Conservation (phyloP, 306 rosid species). For the Macrotyloma uniflorum region DNA sequence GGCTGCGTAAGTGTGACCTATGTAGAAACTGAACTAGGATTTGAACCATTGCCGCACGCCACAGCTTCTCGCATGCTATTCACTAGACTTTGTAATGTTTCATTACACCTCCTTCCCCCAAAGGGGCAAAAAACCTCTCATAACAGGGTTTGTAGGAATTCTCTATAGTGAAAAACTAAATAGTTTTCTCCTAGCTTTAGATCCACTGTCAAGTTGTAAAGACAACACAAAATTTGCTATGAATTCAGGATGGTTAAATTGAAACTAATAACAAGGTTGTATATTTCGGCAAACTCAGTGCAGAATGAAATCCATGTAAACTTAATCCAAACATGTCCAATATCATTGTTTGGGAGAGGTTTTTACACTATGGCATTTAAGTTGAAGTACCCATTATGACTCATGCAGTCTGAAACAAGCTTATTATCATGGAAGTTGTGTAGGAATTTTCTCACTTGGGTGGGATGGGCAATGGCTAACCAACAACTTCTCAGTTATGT, state of each 20-base stretch:
- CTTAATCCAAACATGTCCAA: not conserved
- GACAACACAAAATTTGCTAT: not conserved
- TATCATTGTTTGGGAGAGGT: not conserved
- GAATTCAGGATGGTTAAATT: not conserved
- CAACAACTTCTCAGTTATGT: not conserved
- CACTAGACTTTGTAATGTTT: conserved; percentile 39
- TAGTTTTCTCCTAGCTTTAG: conserved; percentile 26
- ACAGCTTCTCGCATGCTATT: conserved; percentile 45
- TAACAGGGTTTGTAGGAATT: conserved; percentile 31
- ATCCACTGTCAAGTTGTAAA: not conserved
- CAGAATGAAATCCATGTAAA: too few relatives aligned
- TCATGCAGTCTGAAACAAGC: not conserved
- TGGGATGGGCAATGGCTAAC: not conserved
- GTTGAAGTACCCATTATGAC: conserved; percentile 10
- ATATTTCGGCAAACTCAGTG: too few relatives aligned
- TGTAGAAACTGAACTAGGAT: conserved; percentile 49
- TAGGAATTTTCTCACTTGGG: not conserved
- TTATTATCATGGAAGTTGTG: not conserved
- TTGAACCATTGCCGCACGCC: conserved; percentile 48
- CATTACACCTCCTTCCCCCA: conserved; percentile 32
- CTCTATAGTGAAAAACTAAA: conserved; percentile 12
- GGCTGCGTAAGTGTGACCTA: conserved; percentile 45
- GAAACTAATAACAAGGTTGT: too few relatives aligned
- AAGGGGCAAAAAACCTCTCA: not conserved
- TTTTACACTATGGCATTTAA: not conserved